Conservation (phyloP, 352 stramenopile genomes). For the Phytophthora sp. region DNA sequence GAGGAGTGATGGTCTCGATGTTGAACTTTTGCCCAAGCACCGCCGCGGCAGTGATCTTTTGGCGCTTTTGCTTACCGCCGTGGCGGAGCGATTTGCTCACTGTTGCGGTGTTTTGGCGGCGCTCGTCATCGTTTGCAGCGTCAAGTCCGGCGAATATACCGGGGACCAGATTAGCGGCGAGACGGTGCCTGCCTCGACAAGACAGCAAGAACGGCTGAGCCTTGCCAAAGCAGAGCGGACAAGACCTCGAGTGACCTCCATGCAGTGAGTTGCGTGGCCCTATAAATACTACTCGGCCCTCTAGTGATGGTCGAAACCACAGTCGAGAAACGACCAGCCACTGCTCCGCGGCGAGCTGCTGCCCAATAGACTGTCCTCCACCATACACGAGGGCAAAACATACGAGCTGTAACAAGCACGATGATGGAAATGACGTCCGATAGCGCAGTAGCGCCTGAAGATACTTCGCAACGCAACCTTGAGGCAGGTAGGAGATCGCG, state of each 20-base stretch:
- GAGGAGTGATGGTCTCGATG: conserved; percentile 14
- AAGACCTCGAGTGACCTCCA: neutral
- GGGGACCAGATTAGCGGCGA: neutral
- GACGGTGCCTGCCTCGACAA: neutral
- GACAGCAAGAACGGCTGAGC: neutral
- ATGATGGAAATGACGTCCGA: conserved; percentile 59
- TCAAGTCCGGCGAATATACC: neutral
- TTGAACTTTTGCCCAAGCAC: no score
- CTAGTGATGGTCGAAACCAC: conserved; percentile 18
- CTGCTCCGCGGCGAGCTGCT: neutral
- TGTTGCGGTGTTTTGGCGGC: neutral
- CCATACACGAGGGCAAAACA: neutral
- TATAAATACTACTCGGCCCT: conserved; percentile 22
- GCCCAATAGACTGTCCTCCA: neutral
- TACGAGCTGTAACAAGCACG: neutral
- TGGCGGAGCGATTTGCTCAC: neutral
- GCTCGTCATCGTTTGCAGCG: no score
- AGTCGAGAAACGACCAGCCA: conserved; percentile 14
- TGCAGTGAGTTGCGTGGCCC: neutral
- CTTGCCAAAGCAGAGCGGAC: neutral
- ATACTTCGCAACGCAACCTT: conserved; percentile 7
- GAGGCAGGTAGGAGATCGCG: conserved; percentile 9
- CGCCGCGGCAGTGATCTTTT: no score
- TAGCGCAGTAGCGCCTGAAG: conserved; percentile 35
- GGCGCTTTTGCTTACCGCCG: no score